Evolutionary conservation across 1,284 basidiomycete genomes (phyloP).

Genomic region (Apiotrichum gracile): DNA sequence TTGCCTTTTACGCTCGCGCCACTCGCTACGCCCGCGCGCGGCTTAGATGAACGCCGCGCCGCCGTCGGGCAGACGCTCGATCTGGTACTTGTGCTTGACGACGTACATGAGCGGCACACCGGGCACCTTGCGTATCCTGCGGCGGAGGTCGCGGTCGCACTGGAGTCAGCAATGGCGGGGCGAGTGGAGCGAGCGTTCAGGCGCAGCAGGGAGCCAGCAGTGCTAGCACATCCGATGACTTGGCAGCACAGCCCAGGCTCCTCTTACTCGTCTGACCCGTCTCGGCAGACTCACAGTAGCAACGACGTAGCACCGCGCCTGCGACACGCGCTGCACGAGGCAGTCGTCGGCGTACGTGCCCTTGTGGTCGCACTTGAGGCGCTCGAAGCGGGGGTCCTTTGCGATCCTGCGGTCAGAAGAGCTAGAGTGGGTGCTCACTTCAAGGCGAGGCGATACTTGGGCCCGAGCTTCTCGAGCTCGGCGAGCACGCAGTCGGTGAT

Average conservation of each 20-base stretch:
- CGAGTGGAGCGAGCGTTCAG: too few species aligned
- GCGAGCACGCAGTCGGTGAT: constrained; percentile 98
- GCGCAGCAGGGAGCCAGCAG: too few species aligned
- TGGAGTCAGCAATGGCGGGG: too few species aligned
- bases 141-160: constrained; percentile 89
- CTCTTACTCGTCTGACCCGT: too few species aligned
- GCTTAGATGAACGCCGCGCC: constrained; percentile 23
- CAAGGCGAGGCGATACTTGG: constrained; percentile 89
- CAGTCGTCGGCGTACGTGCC: constrained; percentile 99
- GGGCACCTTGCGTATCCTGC: constrained; percentile 86
- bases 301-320: constrained; percentile 95
- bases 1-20: too few species aligned
- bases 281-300: constrained; percentile 60
- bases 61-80: constrained; percentile 79
- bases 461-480: constrained; percentile 94
- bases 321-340: constrained; percentile 86
- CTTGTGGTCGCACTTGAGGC: constrained; percentile 81
- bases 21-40: background rate
- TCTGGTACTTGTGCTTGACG: constrained; percentile 79
- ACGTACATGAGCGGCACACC: constrained; percentile 97
- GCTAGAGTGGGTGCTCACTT: constrained; percentile 52
- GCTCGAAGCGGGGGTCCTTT: constrained; percentile 93
- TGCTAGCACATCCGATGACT: too few species aligned
- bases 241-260: too few species aligned
- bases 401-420: constrained; percentile 62